phyloP scores from a whole-genome alignment of 805 yeast genomes.

The Torulaspora quercuum region DNA sequence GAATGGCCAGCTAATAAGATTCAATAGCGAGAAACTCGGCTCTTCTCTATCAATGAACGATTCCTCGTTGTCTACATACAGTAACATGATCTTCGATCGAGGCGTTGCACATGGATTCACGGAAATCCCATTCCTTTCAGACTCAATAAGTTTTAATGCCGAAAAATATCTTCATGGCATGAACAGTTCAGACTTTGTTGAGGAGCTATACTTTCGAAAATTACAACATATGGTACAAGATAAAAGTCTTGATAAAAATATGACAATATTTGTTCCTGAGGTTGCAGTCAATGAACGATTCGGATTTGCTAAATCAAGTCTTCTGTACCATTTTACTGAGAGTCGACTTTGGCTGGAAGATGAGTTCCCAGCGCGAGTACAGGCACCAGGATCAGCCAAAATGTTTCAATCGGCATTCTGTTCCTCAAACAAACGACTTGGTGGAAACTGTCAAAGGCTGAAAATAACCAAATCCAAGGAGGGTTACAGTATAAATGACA shows the following conservation, averaged over 20 bases:
- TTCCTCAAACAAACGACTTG: constrained; percentile 46
- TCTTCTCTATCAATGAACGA: constrained; percentile 38
- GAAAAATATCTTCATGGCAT: constrained; percentile 58
- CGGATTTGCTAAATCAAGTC: constrained; percentile 37
- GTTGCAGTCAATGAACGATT: constrained; percentile 36
- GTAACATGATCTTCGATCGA: constrained; percentile 45
- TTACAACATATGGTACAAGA: constrained; percentile 57
- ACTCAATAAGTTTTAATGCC: constrained; percentile 43
- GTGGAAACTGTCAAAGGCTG: constrained; percentile 61
- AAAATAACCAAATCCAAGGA: constrained; percentile 39
- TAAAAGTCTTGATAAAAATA: constrained; percentile 40
- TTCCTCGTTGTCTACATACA: constrained; percentile 31
- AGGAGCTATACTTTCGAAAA: constrained; percentile 63
- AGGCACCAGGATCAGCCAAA: constrained; percentile 16
- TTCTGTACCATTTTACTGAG: constrained; percentile 60
- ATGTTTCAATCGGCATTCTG: constrained; percentile 55
- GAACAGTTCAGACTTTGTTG: constrained; percentile 59
- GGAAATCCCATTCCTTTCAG: constrained; percentile 28
- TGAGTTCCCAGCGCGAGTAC: constrained; percentile 22
- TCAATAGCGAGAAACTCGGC: constrained; percentile 36
- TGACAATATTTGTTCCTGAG: constrained; percentile 56
- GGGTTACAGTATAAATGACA: constrained; percentile 53
- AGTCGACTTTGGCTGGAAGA: constrained; percentile 21
- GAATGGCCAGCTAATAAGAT: constrained; percentile 22
- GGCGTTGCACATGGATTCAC: constrained; percentile 52